Base-by-base conservation (phyloP, 371 early-diverging fungal genomes). In the Enterospora canceri region DNA sequence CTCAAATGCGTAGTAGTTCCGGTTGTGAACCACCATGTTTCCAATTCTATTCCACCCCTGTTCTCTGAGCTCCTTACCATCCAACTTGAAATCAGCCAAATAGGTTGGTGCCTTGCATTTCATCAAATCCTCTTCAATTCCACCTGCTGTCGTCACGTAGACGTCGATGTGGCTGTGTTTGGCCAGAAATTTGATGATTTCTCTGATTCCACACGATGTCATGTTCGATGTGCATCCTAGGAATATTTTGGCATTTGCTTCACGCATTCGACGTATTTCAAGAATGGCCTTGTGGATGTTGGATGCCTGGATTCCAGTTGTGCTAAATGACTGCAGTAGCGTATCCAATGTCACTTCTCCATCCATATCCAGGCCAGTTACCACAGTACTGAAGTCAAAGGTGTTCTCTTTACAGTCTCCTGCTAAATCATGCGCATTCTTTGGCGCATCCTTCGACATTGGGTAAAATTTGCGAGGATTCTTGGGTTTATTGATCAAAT, bases 91-190 rank as follows among this genome's bases (percentile, higher is more conserved):
- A 40, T n/a, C n/a, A 4, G 91, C 94, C 35, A 93, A 70, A 67
- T 88, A 91, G 0, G 94, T 94, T 0, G 87, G 86, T 8, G 85
- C 89, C 29, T 96, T 78, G 71, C 94, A 92, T 82, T 97, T 98
- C 76, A 97, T 97, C 58, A 98, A 85, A 74, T 98, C 99, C 75
- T 97, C 97, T 75, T 97, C 99, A 5, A 98, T 83, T 57, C 97
- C 97, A 58, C 97, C 99, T 4, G 91, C 97, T 16, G 94, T 90
- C 0, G 92, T 84, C 0, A 95, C 96, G 58, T 96, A 68, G 29
- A 89, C 89, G 78, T 94, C 88, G 0, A 97, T 83, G 62, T 54
- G 66, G 58, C 71, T 78, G 51, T 75, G 87, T 77, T 94, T 87
- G 0, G 87, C 91, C 31, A 98, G 82, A 74, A 85, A 92, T 26